A percentile compares a stretch with the other conserved stretches of the same genome.
Evolutionary conservation across 768 basidiomycete genomes (phyloP).

Genomic region (Phylloporus arenicola): DNA sequence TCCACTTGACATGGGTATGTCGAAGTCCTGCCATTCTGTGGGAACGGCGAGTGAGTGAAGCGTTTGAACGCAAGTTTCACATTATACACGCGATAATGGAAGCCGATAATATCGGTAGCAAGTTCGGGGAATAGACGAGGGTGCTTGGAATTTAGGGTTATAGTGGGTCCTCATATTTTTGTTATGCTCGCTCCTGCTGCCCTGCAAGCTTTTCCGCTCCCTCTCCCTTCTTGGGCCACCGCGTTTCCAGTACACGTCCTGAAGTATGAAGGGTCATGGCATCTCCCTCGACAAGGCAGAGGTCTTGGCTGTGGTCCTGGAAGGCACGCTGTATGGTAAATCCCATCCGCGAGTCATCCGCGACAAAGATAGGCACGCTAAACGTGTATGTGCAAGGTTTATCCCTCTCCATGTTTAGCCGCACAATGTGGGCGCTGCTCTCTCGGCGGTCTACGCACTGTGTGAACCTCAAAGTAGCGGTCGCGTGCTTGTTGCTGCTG

Average conservation of each 20-base stretch:
- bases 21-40: neutral
- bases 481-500: slow-evolving; percentile 24
- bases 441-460: neutral
- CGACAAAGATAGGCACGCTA: neutral
- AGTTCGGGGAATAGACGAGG: neutral
- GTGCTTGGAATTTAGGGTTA: neutral
- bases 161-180: neutral
- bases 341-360: too few relatives aligned
- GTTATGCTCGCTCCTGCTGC: neutral
- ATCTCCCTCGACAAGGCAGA: slow-evolving; percentile 19
- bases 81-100: neutral
- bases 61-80: neutral
- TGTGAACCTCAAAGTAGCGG: slow-evolving; percentile 17
- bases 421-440: slow-evolving; percentile 24
- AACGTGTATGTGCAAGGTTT: slow-evolving; percentile 23
- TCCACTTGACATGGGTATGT: neutral
- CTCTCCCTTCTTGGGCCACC: neutral
- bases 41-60: too few relatives aligned
- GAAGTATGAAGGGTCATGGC: neutral
- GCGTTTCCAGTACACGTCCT: neutral
- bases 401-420: slow-evolving; percentile 33
- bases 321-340: slow-evolving; percentile 19
- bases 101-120: neutral
- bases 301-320: slow-evolving; percentile 16
- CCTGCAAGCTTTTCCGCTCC: neutral